Evolutionary conservation across 2,329 filamentous ascomycete genomes (phyloP), one percentile per base, ranked within the genome.

Genomic region (Arthrobotrys pseudoclavata): DNA sequence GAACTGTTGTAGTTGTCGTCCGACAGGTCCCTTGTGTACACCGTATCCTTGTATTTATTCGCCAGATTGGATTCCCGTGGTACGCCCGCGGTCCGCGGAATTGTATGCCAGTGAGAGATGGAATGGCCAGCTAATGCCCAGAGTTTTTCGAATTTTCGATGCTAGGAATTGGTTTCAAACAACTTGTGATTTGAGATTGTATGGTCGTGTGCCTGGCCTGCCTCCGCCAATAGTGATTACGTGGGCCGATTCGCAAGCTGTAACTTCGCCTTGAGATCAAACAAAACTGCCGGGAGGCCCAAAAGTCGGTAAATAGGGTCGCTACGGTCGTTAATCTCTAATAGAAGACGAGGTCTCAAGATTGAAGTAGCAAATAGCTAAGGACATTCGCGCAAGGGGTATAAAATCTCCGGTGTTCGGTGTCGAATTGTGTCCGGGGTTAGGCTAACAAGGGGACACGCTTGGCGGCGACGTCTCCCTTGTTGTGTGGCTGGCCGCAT

Each of bases 401-500:
- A 45, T 42, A 62, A 69, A 70, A 61, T 52, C 66, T 70, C 66
- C 72, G 72, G 61, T 37, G 64, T 64, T 66, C 61, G 15, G 70
- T 22, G 42, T 61, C 53, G 7, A 22, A 20, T 69, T 45, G 48
- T 63, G 42, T 57, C 45, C 31, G 60, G 12, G 10, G n/a, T 75
- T 53, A 68, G 47, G 18, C 13, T 50, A 50, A 20, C 26, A 75
- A 69, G 63, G 55, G 15, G 47, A 68, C 70, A 57, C 40, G 52
- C 70, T 69, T 75, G 70, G 63, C 70, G 53, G 61, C 40, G 42
- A 63, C 45, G 45, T 52, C 37, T 67, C 50, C 18, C 48, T 29
- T 53, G 70, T 24, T 57, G 53, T 62, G 71, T 74, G 69, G 72
- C 72, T 76, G 72, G 72, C 72, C 52, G 55, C 71, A 76, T 76